These are phyloP conservation scores for Geranomyces michiganensis DNA, from an alignment of 192 early-diverging fungal genomes.

Conservation along the genomic window DNA sequence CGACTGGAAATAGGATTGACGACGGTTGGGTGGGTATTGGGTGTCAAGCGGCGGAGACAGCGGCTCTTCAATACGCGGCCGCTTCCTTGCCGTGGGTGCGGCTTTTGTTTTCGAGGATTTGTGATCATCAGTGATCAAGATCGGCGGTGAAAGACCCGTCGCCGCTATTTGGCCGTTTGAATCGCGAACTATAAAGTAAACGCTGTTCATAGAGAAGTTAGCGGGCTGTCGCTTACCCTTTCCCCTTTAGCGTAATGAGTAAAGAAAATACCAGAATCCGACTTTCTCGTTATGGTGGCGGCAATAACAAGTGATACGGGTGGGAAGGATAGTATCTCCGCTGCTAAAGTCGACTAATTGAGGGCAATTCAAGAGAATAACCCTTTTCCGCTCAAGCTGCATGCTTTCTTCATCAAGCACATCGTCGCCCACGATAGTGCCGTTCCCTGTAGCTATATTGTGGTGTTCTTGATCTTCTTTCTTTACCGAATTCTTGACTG, in stretches of 20 bases:
- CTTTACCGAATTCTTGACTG: slow-evolving; percentile 11
- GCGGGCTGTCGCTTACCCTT: neutral
- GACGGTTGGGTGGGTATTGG: neutral
- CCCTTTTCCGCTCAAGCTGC: slow-evolving; percentile 73
- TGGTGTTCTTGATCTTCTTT: neutral
- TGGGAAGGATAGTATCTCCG: slow-evolving; percentile 87
- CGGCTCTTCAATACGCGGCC: slow-evolving; percentile 39
- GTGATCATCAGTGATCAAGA: slow-evolving; percentile 98
- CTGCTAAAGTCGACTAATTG: slow-evolving; percentile 84
- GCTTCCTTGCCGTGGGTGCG: slow-evolving; percentile 33
- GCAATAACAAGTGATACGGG: slow-evolving; percentile 96
- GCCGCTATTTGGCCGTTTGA: slow-evolving; percentile 67
- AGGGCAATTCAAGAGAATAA: slow-evolving; percentile 87
- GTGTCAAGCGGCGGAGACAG: slow-evolving; percentile 2
- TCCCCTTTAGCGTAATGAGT: too few species aligned
- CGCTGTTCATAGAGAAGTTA: slow-evolving; percentile 34
- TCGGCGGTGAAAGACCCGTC: slow-evolving; percentile 81
- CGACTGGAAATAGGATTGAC: neutral
- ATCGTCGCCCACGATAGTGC: slow-evolving; percentile 12
- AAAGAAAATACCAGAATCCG: slow-evolving; percentile 74
- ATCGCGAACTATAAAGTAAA: slow-evolving; percentile 82
- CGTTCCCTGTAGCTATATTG: neutral
- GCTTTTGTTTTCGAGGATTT: slow-evolving; percentile 77
- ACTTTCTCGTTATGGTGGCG: slow-evolving; percentile 92
- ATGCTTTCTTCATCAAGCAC: slow-evolving; percentile 68